Conservation (phyloP, 2,329 filamentous ascomycete genomes). For the Trichoderma arundinaceum region DNA sequence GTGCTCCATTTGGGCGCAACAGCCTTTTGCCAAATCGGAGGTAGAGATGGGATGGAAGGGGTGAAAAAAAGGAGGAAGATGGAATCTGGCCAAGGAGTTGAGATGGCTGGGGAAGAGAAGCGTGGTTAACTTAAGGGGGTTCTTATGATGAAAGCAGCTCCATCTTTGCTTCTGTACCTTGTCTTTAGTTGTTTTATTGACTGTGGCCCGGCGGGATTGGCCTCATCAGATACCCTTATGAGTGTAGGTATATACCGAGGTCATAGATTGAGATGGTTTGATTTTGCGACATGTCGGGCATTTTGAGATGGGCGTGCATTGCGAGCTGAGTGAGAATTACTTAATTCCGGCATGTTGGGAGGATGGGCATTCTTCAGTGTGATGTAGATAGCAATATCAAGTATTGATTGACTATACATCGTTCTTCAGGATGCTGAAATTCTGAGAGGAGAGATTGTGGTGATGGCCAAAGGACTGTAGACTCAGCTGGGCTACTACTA, state of each 20-base stretch:
- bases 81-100: conserved; percentile 18
- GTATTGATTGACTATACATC: background rate
- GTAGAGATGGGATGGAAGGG: conserved; percentile 40
- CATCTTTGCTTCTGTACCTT: conserved; percentile 29
- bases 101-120: background rate
- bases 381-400: conserved; percentile 3
- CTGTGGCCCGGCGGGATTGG: conserved; percentile 17
- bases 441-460: too few relatives aligned
- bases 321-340: background rate
- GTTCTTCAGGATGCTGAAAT: background rate
- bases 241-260: conserved; percentile 30
- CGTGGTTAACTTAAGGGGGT: background rate
- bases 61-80: background rate
- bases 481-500: too few relatives aligned
- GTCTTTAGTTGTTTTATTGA: conserved; percentile 31
- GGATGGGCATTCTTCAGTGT: background rate
- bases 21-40: conserved; percentile 53
- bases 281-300: conserved; percentile 12
- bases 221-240: conserved; percentile 33
- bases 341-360: conserved; percentile 1
- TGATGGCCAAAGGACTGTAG: too few relatives aligned
- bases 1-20: conserved; percentile 53
- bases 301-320: conserved; percentile 8
- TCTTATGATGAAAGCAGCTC: conserved; percentile 21
- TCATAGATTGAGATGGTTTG: conserved; percentile 18